These are phyloP conservation scores for Xylaria curta DNA, from an alignment of 495 filamentous ascomycete genomes.

Conservation along the genomic window DNA sequence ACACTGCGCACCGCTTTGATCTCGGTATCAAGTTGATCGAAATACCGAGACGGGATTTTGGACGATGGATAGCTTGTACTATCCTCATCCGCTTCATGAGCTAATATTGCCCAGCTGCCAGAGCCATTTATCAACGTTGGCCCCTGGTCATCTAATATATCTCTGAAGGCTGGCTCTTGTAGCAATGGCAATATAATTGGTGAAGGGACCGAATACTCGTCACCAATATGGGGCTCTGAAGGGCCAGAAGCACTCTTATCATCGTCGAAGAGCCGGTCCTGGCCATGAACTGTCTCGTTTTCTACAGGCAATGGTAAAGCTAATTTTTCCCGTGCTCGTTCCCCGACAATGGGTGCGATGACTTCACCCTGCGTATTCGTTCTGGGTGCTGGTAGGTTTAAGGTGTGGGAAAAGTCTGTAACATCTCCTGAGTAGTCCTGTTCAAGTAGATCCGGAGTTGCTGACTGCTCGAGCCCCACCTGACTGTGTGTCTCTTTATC, in stretches of 20 bases:
- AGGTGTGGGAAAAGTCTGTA: not conserved
- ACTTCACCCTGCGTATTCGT: not conserved
- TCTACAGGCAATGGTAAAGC: slow-evolving; percentile 23
- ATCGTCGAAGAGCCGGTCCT: slow-evolving; percentile 27
- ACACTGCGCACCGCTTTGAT: not conserved
- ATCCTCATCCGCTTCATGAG: not conserved
- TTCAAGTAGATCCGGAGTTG: slow-evolving; percentile 14
- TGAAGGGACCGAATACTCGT: not conserved
- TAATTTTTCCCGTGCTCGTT: no score
- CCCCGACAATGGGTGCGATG: not conserved
- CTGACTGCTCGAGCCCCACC: slow-evolving; percentile 4
- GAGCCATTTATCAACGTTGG: slow-evolving; percentile 8
- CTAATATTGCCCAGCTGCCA: not conserved
- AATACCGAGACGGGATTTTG: not conserved
- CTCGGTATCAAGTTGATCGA: not conserved
- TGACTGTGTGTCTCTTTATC: not conserved
- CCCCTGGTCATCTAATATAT: not conserved
- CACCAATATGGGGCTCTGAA: not conserved
- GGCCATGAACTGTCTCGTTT: slow-evolving; percentile 25
- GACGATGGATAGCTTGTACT: not conserved
- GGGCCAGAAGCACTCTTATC: not conserved
- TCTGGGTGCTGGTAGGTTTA: not conserved
- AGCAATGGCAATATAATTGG: not conserved
- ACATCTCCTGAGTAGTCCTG: not conserved
- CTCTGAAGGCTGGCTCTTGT: not conserved